Evolutionary conservation across 2,329 filamentous ascomycete genomes (phyloP), one percentile per base, ranked within the genome.

Genomic region (Lecanoromycetidae sp.): DNA sequence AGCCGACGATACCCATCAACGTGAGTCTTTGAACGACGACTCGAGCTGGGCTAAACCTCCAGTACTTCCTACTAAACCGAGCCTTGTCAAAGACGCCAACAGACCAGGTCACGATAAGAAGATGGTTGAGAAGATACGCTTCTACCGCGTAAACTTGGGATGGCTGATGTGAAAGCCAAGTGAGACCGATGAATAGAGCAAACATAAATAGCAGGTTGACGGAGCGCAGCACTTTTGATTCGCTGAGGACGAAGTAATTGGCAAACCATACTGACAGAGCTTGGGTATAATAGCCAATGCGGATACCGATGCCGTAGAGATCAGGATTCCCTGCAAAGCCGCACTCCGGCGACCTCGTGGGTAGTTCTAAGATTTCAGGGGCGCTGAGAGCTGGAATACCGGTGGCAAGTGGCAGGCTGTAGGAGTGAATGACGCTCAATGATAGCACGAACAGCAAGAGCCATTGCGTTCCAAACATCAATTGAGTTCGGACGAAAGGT

Each of bases 241-340:
- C 46, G n/a, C 49, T 50, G 17, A 56, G 25, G 19, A 52, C 32
- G 39, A 60, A 61, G 46, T 57, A 59, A 20, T 57, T 58, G 17
- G 57, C 40, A 46, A 59, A 53, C 54, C 52, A 61, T 10, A 60
- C 56, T 4, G 59, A 53, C 19, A 60, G 33, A 13, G 48, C 55
- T 50, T 61, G 58, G 7, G 55, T 39, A 46, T 60, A 60, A 37
- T 59, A 59, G 26, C 57, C 59, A 22, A 60, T 57, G 4, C 59
- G 56, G 23, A 60, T 60, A 1, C 57, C 57, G n/a, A 55, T 49
- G 19, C 58, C 59, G 33, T 55, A 60, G 41, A 60, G 51, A 32
- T 61, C 58, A 9, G 48, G 13, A 32, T 60, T 56, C 22, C 55
- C 55, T 7, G 15, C 7, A 44, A 58, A 57, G 19, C 54, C 55